These are phyloP conservation scores for Perilla frutescens DNA, from an alignment of 257 asterid species.

Conservation along the genomic window DNA sequence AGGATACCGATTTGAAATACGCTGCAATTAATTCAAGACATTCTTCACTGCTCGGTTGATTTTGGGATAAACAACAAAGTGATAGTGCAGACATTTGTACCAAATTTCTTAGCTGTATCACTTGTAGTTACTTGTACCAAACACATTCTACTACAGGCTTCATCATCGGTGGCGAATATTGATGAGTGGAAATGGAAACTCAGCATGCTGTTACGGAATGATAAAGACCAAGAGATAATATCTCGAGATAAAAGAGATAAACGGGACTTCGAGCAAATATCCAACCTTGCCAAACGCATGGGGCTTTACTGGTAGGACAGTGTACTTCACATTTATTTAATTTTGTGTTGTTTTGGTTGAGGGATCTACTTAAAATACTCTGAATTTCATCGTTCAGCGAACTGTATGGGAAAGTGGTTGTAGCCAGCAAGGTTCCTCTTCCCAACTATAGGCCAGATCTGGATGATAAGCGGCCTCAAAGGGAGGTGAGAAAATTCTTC, in stretches of 20 bases:
- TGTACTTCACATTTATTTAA: conserved; percentile 14
- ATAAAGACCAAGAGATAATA: conserved; percentile 79
- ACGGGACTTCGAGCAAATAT: conserved; percentile 92
- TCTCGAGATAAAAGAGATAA: conserved; percentile 92
- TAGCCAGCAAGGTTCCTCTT: conserved; percentile 90
- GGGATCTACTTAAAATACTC: conserved; percentile 22
- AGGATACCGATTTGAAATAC: conserved; percentile 17
- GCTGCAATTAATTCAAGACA: conserved; percentile 26
- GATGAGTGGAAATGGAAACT: conserved; percentile 99
- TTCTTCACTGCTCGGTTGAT: background rate
- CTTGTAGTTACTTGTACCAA: conserved; percentile 15
- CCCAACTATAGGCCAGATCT: conserved; percentile 96
- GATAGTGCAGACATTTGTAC: no score
- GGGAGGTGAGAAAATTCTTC: conserved; percentile 67
- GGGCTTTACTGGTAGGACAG: conserved; percentile 78
- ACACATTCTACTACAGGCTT: conserved; percentile 58
- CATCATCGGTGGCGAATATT: conserved; percentile 95
- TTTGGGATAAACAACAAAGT: conserved; percentile 5
- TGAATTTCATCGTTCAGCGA: conserved; percentile 57
- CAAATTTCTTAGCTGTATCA: conserved; percentile 9
- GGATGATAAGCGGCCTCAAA: conserved; percentile 95
- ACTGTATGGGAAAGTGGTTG: conserved; percentile 84
- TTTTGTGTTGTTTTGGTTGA: conserved; percentile 27
- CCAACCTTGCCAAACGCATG: conserved; percentile 88
- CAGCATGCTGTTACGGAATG: conserved; percentile 73